A percentile compares a stretch with the other conserved stretches of the same genome.
Evolutionary conservation across 2,329 filamentous ascomycete species (phyloP).

Genomic region (Teratosphaeria zuluensis): DNA sequence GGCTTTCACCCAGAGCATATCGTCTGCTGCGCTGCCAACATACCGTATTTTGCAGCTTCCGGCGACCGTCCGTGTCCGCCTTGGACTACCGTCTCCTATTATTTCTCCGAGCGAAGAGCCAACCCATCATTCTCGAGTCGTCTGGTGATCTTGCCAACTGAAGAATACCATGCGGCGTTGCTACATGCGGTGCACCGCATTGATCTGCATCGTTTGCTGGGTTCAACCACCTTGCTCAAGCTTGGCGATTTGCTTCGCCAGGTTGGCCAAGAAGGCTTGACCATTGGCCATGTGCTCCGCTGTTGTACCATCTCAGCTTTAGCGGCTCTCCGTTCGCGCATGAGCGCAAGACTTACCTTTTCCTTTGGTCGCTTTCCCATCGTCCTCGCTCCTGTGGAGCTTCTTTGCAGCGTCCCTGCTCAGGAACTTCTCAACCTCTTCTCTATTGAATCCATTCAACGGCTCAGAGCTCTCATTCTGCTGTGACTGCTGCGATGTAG

Average conservation of each 20-base stretch:
- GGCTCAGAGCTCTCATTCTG: slow-evolving; percentile 17
- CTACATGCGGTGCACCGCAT: not conserved
- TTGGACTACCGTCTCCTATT: too few relatives aligned
- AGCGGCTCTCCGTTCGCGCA: slow-evolving; percentile 18
- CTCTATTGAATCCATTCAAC: slow-evolving; percentile 33
- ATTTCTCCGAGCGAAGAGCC: too few relatives aligned
- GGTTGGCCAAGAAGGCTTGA: slow-evolving; percentile 36
- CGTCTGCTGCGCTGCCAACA: too few relatives aligned
- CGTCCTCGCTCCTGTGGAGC: slow-evolving; percentile 4
- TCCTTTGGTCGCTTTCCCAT: slow-evolving; percentile 7
- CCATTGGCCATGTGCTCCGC: slow-evolving; percentile 34
- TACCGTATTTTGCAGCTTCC: too few relatives aligned
- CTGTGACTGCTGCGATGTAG: slow-evolving; percentile 9
- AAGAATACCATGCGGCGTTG: not conserved
- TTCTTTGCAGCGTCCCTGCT: slow-evolving; percentile 28
- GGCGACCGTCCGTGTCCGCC: too few relatives aligned
- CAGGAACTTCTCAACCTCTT: slow-evolving; percentile 34
- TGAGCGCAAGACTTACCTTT: slow-evolving; percentile 31
- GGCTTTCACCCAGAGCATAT: too few relatives aligned
- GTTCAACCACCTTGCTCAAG: slow-evolving; percentile 25
- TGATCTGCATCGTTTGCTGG: not conserved
- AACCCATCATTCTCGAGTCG: too few relatives aligned
- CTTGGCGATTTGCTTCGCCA: slow-evolving; percentile 35
- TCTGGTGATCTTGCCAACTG: too few relatives aligned
- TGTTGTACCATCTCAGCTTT: not conserved